These are phyloP conservation scores for Claviceps cyperi DNA, from an alignment of 2,329 filamentous ascomycete species.

Conservation along the genomic window DNA sequence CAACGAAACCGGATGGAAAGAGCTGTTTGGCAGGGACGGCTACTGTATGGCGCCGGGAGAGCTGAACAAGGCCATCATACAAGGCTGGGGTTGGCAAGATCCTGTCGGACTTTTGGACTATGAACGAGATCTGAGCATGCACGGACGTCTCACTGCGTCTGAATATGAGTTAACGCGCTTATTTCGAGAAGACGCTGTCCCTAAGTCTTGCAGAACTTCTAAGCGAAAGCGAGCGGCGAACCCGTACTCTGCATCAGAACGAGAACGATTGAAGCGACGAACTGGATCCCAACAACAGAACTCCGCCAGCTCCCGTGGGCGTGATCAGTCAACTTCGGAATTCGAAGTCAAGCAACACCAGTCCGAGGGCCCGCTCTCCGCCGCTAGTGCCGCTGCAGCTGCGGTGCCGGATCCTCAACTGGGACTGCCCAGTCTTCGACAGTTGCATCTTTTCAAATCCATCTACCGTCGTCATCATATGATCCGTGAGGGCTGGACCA, in stretches of 20 bases:
- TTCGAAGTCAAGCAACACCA: slow-evolving; percentile 33
- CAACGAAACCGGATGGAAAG: slow-evolving; percentile 93
- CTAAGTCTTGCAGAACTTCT: slow-evolving; percentile 30
- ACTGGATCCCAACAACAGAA: slow-evolving; percentile 28
- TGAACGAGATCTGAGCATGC: slow-evolving; percentile 64
- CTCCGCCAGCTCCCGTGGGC: slow-evolving; percentile 18
- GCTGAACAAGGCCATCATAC: slow-evolving; percentile 67
- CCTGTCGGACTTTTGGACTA: slow-evolving; percentile 59
- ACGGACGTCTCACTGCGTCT: slow-evolving; percentile 35
- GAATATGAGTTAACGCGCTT: slow-evolving; percentile 35
- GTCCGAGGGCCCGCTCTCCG: slow-evolving; percentile 73
- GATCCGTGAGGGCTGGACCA: slow-evolving; percentile 87
- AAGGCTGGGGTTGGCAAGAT: slow-evolving; percentile 98
- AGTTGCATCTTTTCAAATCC: slow-evolving; percentile 89
- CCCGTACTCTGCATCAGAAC: slow-evolving; percentile 29
- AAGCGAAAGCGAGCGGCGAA: slow-evolving; percentile 42
- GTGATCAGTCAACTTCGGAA: slow-evolving; percentile 25
- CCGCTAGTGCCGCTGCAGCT: slow-evolving; percentile 68
- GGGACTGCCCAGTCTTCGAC: slow-evolving; percentile 62
- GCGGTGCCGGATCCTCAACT: slow-evolving; percentile 72
- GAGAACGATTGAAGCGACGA: slow-evolving; percentile 41
- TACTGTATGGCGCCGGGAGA: slow-evolving; percentile 69
- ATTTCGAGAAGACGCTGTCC: slow-evolving; percentile 25
- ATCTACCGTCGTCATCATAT: slow-evolving; percentile 86
- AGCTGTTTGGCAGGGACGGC: slow-evolving; percentile 72